Base-by-base conservation (phyloP, 129 eudicot genomes). In the Erigeron canadensis region DNA sequence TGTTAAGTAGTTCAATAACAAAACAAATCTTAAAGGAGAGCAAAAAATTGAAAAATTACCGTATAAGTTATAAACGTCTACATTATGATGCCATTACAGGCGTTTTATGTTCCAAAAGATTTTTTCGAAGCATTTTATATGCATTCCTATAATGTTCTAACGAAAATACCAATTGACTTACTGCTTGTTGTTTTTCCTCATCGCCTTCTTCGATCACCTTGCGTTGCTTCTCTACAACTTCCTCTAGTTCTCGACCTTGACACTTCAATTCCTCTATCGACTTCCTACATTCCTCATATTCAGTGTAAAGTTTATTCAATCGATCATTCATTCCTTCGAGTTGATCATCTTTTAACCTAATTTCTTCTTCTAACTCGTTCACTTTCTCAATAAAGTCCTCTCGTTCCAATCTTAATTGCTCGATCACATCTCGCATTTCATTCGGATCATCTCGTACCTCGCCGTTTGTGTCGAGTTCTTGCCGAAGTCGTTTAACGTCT, bases 81-180 rank as follows among this genome's bases (percentile, higher is more conserved):
- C 46, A 16, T 51, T 40, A 65, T 4, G 78, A 64, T 15, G 72
- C 78, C 71, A 64, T 74, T 9, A 81, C 94, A 2, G 83, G 83
- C n/a, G 47, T 72, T 65, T 74, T 88, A 57, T 80, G 79, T 62
- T 81, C 86, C 9, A 60, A 28, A 19, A 88, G 82, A 55, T 88
- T 93, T 63, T 84, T 72, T n/a, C 91, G 75, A 61, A 92, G 83
- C 87, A 71, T 72, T 5, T 85, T 82, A 76, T 92, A 89, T 0
- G 84, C 96, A 59, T 63, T 82, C 45, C 96, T 74, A 19, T 91
- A 91, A 71, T 87, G 89, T 73, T 93, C 98, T 11, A 89, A 74
- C 8, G 96, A 87, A 81, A 80, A 70, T 64, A 91, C 83, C 68
- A 93, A 84, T 60, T 89, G 95, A 74, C 88, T 80, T 11, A 89